phyloP scores from a whole-genome alignment of 2,329 filamentous ascomycete genomes.

The Saccharata proteae region DNA sequence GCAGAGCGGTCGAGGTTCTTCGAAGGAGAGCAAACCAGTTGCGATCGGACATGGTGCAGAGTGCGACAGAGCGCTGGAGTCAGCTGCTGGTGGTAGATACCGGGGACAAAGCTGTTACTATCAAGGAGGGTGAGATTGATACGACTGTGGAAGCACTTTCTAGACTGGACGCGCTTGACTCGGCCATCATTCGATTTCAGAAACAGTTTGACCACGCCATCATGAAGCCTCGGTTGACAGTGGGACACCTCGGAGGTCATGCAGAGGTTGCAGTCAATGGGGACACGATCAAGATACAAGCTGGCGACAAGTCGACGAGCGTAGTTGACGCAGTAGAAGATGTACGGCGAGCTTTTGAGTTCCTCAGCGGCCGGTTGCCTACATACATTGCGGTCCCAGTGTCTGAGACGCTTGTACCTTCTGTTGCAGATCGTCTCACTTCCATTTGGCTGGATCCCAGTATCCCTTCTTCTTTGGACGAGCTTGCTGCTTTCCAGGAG shows the following conservation, averaged over 20 bases:
- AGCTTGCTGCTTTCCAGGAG: slow-evolving; percentile 59
- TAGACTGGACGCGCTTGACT: slow-evolving; percentile 28
- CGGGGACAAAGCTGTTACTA: slow-evolving; percentile 41
- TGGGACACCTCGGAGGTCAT: slow-evolving; percentile 22
- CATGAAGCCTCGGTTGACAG: slow-evolving; percentile 44
- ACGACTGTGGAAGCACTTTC: slow-evolving; percentile 23
- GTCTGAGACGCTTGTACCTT: slow-evolving; percentile 57
- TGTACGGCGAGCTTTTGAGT: slow-evolving; percentile 27
- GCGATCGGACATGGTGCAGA: slow-evolving; percentile 52
- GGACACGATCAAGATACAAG: slow-evolving; percentile 21
- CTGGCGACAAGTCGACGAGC: slow-evolving; percentile 16
- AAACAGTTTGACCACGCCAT: slow-evolving; percentile 50
- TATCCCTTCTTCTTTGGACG: slow-evolving; percentile 62
- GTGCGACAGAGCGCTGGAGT: slow-evolving; percentile 60
- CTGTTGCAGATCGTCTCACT: slow-evolving; percentile 56
- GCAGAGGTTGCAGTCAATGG: slow-evolving; percentile 21
- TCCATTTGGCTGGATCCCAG: slow-evolving; percentile 62
- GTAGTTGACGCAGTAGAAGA: slow-evolving; percentile 20
- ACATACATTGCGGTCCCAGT: slow-evolving; percentile 39
- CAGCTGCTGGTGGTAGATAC: slow-evolving; percentile 52
- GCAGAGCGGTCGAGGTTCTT: slow-evolving; percentile 53
- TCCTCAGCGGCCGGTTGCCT: slow-evolving; percentile 40
- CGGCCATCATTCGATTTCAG: slow-evolving; percentile 48
- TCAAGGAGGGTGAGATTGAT: slow-evolving; percentile 35
- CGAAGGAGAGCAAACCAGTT: slow-evolving; percentile 54